Evolutionary conservation across 2,329 filamentous ascomycete species (phyloP).

Genomic region (Phialemoniopsis sp.): DNA sequence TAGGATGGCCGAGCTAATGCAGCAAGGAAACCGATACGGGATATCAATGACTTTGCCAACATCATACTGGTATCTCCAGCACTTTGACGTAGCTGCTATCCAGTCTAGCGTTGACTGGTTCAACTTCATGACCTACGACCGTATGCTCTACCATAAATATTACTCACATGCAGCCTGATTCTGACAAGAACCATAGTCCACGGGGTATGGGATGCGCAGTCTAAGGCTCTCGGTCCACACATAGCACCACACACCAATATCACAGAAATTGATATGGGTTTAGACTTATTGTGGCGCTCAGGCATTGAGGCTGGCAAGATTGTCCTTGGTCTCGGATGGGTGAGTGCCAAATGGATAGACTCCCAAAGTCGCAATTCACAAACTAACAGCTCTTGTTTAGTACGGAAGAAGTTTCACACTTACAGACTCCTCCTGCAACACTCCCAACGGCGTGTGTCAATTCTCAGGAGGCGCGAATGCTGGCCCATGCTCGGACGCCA

Average conservation of each 20-base stretch:
- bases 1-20: too few relatives aligned
- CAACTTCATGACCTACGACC: slow-evolving; percentile 9
- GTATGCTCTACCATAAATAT: background rate
- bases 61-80: slow-evolving; percentile 12
- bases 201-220: slow-evolving; percentile 29
- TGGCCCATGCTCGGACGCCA: slow-evolving; percentile 12
- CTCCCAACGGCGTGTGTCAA: slow-evolving; percentile 15
- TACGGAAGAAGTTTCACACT: slow-evolving; percentile 12
- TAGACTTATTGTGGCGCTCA: slow-evolving; percentile 43
- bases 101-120: slow-evolving; percentile 9
- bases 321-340: slow-evolving; percentile 36
- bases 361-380: slow-evolving; percentile 5
- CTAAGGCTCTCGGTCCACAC: slow-evolving; percentile 16
- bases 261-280: slow-evolving; percentile 32
- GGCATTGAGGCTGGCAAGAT: slow-evolving; percentile 35
- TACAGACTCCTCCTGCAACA: slow-evolving; percentile 14
- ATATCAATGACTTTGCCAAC: slow-evolving; percentile 3
- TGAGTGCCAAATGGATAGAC: slow-evolving; percentile 4
- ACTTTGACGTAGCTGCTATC: slow-evolving; percentile 15
- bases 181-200: slow-evolving; percentile 19
- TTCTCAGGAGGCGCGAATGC: slow-evolving; percentile 12
- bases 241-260: slow-evolving; percentile 39
- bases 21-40: too few relatives aligned
- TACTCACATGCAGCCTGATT: background rate
- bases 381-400: too few relatives aligned